Evolutionary conservation across 164 flowering plant genomes (phyloP).

Genomic region (Houttuynia cordata): DNA sequence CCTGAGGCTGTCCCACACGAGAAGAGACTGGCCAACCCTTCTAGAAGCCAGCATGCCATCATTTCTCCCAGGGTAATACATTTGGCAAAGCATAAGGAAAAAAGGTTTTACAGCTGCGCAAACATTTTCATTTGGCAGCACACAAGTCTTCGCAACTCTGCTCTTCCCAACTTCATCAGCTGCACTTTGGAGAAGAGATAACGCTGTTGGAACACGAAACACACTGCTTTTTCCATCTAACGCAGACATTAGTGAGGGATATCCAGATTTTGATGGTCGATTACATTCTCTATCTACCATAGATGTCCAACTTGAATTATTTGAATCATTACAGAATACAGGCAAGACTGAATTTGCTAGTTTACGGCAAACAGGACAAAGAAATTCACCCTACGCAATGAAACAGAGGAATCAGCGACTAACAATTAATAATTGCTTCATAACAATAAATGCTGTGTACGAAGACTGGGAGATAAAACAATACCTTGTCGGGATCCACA

Average conservation of each 20-base stretch:
- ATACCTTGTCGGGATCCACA: slow-evolving; percentile 89
- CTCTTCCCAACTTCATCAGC: slow-evolving; percentile 33
- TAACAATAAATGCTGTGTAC: not conserved
- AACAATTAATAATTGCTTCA: not conserved
- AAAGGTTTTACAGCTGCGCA: slow-evolving; percentile 36
- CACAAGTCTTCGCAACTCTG: slow-evolving; percentile 21
- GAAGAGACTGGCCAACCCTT: slow-evolving; percentile 39
- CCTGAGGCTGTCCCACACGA: slow-evolving; percentile 85
- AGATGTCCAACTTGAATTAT: slow-evolving; percentile 13
- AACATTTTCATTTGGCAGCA: slow-evolving; percentile 18
- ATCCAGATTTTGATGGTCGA: slow-evolving; percentile 11
- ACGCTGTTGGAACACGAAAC: slow-evolving; percentile 34
- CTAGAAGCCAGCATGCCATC: slow-evolving; percentile 29
- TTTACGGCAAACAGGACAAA: slow-evolving; percentile 90
- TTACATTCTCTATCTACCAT: slow-evolving; percentile 5
- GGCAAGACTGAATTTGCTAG: slow-evolving; percentile 84
- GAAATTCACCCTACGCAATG: slow-evolving; percentile 65
- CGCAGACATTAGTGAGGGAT: slow-evolving; percentile 11
- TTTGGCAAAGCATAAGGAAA: slow-evolving; percentile 30
- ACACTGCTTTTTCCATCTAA: slow-evolving; percentile 7
- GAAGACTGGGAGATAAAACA: not conserved
- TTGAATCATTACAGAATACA: slow-evolving; percentile 25
- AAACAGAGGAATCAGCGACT: not conserved
- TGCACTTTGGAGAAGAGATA: slow-evolving; percentile 46
- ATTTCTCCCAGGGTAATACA: slow-evolving; percentile 51